Conservation (phyloP, 2,329 filamentous ascomycete genomes). For the Phaeophleospora eucalypticola region DNA sequence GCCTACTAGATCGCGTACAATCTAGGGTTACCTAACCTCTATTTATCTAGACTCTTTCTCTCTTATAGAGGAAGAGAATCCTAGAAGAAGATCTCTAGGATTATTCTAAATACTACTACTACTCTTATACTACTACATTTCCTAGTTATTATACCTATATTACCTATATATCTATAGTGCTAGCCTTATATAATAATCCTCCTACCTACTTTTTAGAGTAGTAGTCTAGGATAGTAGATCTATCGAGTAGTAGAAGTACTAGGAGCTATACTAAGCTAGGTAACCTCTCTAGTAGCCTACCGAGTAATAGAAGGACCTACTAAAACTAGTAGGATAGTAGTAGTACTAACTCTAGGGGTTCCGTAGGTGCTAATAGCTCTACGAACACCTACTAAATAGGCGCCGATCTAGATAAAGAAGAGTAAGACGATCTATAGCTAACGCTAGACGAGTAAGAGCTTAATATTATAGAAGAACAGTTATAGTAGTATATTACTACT, state of each 20-base stretch:
- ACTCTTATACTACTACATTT: neutral
- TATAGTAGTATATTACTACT: no score
- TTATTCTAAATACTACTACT: neutral
- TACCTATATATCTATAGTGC: neutral
- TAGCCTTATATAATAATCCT: slow-evolving; percentile 1
- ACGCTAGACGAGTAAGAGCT: no score
- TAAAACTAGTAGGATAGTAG: no score
- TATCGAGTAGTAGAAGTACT: no score
- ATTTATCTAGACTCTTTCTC: no score
- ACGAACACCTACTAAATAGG: no score
- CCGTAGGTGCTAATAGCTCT: no score
- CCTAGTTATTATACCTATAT: neutral
- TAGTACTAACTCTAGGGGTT: no score
- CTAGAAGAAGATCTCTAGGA: neutral
- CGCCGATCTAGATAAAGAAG: no score
- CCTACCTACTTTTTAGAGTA: neutral
- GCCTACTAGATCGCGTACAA: neutral
- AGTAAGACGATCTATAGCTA: no score
- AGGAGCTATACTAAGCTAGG: neutral
- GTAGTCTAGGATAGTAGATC: neutral
- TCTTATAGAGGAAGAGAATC: no score
- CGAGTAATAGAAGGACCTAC: neutral
- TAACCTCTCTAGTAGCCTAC: neutral
- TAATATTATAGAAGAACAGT: no score
- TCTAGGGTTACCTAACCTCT: neutral